These are phyloP conservation scores for Chaetomiaceae sp. DNA, from an alignment of 2,329 filamentous ascomycete species.

Conservation along the genomic window DNA sequence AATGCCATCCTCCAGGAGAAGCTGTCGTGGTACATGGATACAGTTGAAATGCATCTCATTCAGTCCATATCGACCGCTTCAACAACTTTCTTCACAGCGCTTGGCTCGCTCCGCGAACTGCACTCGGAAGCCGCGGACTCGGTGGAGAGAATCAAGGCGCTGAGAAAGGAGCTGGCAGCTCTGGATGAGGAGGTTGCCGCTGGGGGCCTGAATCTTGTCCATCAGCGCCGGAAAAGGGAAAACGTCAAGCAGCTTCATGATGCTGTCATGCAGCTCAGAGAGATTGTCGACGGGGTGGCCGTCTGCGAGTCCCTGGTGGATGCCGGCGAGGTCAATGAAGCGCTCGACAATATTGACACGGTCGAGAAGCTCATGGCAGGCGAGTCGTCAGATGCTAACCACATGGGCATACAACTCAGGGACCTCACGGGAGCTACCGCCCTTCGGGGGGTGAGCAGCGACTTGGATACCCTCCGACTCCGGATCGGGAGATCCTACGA, in stretches of 20 bases:
- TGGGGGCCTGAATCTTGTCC: constrained; percentile 78
- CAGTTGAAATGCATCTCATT: constrained; percentile 94
- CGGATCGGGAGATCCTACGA: constrained; percentile 88
- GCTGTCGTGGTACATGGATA: constrained; percentile 99
- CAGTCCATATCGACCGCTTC: constrained; percentile 94
- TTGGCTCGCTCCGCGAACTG: constrained; percentile 84
- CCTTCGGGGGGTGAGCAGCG: constrained; percentile 72
- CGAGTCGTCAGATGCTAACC: constrained; percentile 38
- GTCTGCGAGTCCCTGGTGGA: constrained; percentile 79
- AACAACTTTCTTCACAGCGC: constrained; percentile 89
- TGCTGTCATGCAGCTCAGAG: constrained; percentile 76
- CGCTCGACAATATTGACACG: constrained; percentile 70
- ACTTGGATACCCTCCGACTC: constrained; percentile 69
- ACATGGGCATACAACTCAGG: constrained; percentile 42
- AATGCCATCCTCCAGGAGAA: constrained; percentile 98
- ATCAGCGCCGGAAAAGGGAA: constrained; percentile 73
- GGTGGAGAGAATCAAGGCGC: constrained; percentile 74
- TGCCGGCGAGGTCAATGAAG: constrained; percentile 74
- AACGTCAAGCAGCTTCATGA: constrained; percentile 80
- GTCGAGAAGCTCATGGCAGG: constrained; percentile 80
- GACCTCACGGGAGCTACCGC: constrained; percentile 76
- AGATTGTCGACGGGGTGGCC: constrained; percentile 70
- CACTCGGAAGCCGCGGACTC: constrained; percentile 91
- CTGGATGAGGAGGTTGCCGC: constrained; percentile 85
- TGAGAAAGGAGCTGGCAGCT: constrained; percentile 73